Conservation (phyloP, 805 yeast species). For the Teunomyces lycoperdinae region DNA sequence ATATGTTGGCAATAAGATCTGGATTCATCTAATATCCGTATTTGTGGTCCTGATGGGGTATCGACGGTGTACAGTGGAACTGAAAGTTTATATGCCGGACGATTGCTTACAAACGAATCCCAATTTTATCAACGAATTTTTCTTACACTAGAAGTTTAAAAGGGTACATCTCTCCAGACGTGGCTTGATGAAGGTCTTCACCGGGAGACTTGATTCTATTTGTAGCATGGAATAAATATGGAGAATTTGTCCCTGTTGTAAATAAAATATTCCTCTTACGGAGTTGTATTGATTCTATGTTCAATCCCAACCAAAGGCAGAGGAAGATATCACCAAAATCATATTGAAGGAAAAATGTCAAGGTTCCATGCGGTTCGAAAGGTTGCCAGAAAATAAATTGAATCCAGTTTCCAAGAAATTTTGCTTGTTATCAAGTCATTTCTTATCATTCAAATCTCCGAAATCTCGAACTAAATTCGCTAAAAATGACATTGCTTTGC, state of each 20-base stretch:
- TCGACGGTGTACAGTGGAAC: too few relatives aligned
- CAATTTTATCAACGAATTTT: neutral
- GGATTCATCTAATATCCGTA: too few relatives aligned
- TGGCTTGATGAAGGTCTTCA: neutral
- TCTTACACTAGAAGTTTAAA: neutral
- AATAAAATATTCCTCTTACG: slow-evolving; percentile 14
- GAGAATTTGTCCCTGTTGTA: neutral
- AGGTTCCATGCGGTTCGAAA: neutral
- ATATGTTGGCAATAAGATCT: neutral
- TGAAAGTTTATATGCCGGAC: neutral
- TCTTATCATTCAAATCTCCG: neutral
- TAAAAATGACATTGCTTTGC: neutral
- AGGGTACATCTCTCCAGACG: neutral
- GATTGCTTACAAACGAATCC: neutral
- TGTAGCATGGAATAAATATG: neutral
- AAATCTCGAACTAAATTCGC: neutral
- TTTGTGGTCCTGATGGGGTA: neutral
- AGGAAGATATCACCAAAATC: slow-evolving; percentile 14
- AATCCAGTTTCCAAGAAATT: neutral
- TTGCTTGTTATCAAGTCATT: neutral
- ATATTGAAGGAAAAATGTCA: neutral
- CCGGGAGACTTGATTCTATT: neutral
- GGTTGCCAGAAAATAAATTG: too few relatives aligned
- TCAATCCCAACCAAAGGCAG: slow-evolving; percentile 22
- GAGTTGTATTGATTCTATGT: slow-evolving; percentile 11